phyloP scores from a whole-genome alignment of 345 rosid species.

The Sonneratia alba region DNA sequence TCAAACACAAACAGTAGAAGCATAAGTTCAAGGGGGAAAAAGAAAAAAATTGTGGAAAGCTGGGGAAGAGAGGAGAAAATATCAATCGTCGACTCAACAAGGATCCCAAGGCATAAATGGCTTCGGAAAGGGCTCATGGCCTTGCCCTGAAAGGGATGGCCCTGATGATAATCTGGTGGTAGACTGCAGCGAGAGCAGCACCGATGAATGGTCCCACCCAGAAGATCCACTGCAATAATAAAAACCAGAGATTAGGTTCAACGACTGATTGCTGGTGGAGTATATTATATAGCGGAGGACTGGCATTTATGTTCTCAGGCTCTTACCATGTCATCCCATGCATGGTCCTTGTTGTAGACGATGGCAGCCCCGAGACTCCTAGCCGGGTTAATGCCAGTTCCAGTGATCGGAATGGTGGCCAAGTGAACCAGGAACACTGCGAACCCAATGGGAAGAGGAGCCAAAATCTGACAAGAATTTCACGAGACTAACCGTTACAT shows the following conservation, averaged over 20 bases:
- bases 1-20: no score
- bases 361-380: constrained; percentile 46
- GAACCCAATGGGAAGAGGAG: constrained; percentile 41
- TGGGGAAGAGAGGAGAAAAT: no score
- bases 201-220: constrained; percentile 28
- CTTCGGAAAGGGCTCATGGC: neutral
- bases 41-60: no score
- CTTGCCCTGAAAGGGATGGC: constrained; percentile 25
- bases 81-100: no score
- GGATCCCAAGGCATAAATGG: no score
- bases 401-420: constrained; percentile 26
- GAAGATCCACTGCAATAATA: constrained; percentile 20
- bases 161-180: constrained; percentile 24
- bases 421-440: constrained; percentile 41
- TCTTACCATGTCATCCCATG: constrained; percentile 36
- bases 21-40: neutral
- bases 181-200: constrained; percentile 24
- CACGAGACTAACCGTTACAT: neutral
- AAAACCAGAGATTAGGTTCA: no score
- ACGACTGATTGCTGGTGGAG: no score
- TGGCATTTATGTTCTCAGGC: neutral
- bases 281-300: neutral
- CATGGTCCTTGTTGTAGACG: constrained; percentile 27
- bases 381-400: constrained; percentile 34
- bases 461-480: constrained; percentile 17